Evolutionary conservation across 495 filamentous ascomycete genomes (phyloP).

Genomic region (Chlorociboria aeruginascens): DNA sequence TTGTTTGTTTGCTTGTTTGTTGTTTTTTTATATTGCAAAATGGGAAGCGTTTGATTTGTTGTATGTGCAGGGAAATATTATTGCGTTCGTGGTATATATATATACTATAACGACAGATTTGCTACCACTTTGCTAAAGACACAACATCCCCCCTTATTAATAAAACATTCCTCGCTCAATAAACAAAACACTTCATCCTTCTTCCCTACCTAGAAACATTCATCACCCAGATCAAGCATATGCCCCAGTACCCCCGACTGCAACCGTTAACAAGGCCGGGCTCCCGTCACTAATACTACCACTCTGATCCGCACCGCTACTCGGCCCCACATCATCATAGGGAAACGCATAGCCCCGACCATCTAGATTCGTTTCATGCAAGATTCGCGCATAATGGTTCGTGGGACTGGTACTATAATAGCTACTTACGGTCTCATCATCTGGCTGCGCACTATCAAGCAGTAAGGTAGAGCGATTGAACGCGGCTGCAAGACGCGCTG

Average conservation of each 20-base stretch:
- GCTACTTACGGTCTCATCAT: conserved; percentile 36
- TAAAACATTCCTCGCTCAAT: too few species aligned
- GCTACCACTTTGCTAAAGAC: too few species aligned
- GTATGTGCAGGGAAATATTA: too few species aligned
- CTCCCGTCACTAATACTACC: conserved; percentile 25
- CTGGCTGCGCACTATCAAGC: conserved; percentile 34
- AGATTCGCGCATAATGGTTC: conserved; percentile 61
- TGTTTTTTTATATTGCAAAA: too few species aligned
- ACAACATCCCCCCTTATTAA: too few species aligned
- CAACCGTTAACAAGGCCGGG: not conserved
- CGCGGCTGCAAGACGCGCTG: conserved; percentile 52
- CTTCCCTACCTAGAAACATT: too few species aligned
- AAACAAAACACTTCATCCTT: too few species aligned
- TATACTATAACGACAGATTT: too few species aligned
- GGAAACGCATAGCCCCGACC: conserved; percentile 63
- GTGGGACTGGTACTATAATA: conserved; percentile 49
- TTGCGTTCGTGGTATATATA: too few species aligned
- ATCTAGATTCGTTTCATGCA: conserved; percentile 50
- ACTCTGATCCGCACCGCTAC: conserved; percentile 44
- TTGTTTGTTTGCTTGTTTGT: too few species aligned
- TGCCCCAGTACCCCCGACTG: not conserved
- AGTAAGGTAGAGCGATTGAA: conserved; percentile 57
- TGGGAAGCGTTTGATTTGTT: too few species aligned
- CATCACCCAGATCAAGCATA: too few species aligned
- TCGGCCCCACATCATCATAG: conserved; percentile 59